Evolutionary conservation across 176 grass and related monocot species (phyloP).

Genomic region (Rhynchospora tenuis): DNA sequence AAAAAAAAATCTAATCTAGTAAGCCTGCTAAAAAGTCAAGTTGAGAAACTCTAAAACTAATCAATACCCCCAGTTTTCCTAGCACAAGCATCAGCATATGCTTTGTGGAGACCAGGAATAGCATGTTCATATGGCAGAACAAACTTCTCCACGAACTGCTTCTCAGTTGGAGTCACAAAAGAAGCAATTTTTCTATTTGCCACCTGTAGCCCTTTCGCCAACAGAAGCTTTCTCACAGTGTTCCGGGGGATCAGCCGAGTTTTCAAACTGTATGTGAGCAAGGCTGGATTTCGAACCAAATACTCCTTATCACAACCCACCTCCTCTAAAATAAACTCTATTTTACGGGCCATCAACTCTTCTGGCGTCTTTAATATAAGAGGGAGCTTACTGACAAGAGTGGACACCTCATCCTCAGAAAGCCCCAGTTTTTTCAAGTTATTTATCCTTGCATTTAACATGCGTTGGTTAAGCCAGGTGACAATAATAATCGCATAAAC

Average conservation of each 20-base stretch:
- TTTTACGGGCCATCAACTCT: conserved; percentile 28
- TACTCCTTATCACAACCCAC: neutral
- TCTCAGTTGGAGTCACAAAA: conserved; percentile 1
- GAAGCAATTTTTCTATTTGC: neutral
- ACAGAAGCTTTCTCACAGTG: conserved; percentile 25
- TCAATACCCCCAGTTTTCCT: no score
- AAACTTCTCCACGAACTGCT: conserved; percentile 27
- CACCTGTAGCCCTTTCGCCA: conserved; percentile 28
- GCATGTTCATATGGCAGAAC: conserved; percentile 28
- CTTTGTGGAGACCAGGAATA: conserved; percentile 13
- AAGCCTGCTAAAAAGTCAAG: no score
- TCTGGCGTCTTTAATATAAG: neutral
- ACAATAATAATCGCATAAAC: neutral
- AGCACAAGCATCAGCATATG: no score
- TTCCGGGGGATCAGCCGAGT: conserved; percentile 43
- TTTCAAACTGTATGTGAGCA: conserved; percentile 41
- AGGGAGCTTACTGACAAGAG: neutral
- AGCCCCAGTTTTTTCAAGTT: neutral
- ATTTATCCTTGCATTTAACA: neutral
- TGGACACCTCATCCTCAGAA: neutral
- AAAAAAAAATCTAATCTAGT: no score
- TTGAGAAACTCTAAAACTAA: no score
- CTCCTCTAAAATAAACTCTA: conserved; percentile 33
- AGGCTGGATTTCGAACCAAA: conserved; percentile 16
- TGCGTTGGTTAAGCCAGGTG: no score